These are phyloP conservation scores for Cubamyces sp. DNA, from an alignment of 768 basidiomycete genomes.

Conservation along the genomic window DNA sequence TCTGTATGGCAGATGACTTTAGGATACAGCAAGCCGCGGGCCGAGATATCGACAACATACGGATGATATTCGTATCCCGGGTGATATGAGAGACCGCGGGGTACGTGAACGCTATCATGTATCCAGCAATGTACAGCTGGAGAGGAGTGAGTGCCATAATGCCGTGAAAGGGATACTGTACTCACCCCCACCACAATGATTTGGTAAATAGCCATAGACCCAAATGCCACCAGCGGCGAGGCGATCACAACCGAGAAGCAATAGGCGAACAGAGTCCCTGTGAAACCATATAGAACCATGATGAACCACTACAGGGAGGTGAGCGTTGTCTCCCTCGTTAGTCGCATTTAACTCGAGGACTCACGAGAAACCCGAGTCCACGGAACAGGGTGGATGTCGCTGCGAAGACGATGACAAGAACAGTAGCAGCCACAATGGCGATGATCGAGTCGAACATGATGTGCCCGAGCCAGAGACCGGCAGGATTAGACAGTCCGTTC, in stretches of 20 bases:
- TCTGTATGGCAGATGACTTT: constrained; percentile 38
- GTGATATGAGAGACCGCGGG: constrained; percentile 60
- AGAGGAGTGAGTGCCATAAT: neutral
- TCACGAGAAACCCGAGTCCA: constrained; percentile 63
- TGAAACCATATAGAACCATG: constrained; percentile 70
- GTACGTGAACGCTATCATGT: constrained; percentile 75
- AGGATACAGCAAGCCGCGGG: neutral
- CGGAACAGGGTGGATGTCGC: constrained; percentile 62
- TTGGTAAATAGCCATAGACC: constrained; percentile 72
- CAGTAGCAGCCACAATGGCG: constrained; percentile 58
- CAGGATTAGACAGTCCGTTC: constrained; percentile 70
- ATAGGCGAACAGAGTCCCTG: constrained; percentile 71
- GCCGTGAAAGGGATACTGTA: constrained; percentile 1
- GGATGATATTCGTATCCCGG: constrained; percentile 61
- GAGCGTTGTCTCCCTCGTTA: too few relatives aligned
- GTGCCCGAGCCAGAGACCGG: constrained; percentile 80
- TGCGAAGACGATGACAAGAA: constrained; percentile 67
- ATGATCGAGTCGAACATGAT: constrained; percentile 72
- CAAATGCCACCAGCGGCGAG: constrained; percentile 76
- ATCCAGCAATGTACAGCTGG: constrained; percentile 68
- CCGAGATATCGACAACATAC: constrained; percentile 35
- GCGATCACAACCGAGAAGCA: constrained; percentile 60
- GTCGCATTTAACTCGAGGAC: constrained; percentile 35
- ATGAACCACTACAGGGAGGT: constrained; percentile 60
- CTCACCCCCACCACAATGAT: constrained; percentile 72